Evolutionary conservation across 768 basidiomycete genomes (phyloP).

Genomic region (Rubroboletus pulcherrimus): DNA sequence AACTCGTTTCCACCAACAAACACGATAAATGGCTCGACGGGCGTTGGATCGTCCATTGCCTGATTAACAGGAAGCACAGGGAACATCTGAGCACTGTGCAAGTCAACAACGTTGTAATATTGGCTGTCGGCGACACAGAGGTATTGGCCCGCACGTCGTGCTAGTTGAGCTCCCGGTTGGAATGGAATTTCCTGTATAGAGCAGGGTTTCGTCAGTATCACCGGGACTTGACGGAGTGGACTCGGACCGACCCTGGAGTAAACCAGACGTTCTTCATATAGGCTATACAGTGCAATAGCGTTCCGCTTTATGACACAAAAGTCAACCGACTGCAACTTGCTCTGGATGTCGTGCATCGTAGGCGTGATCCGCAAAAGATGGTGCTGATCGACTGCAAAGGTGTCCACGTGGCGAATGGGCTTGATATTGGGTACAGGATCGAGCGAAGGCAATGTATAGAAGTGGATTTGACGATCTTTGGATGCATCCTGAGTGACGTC

Average conservation of each 20-base stretch:
- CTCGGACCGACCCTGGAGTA: slow-evolving; percentile 52
- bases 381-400: slow-evolving; percentile 79
- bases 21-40: slow-evolving; percentile 66
- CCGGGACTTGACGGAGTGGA: background rate
- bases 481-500: background rate
- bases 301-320: slow-evolving; percentile 71
- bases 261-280: slow-evolving; percentile 58
- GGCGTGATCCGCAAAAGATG: slow-evolving; percentile 54
- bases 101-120: slow-evolving; percentile 75
- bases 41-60: slow-evolving; percentile 39
- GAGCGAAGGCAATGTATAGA: slow-evolving; percentile 78
- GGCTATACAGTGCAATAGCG: slow-evolving; percentile 57
- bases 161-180: slow-evolving; percentile 52
- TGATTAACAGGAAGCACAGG: slow-evolving; percentile 81
- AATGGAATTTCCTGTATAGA: slow-evolving; percentile 64
- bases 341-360: slow-evolving; percentile 35
- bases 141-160: slow-evolving; percentile 56
- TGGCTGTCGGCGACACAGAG: slow-evolving; percentile 75
- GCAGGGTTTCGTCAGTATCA: background rate
- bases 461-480: slow-evolving; percentile 62
- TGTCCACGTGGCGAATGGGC: slow-evolving; percentile 75
- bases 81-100: slow-evolving; percentile 64
- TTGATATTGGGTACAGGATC: slow-evolving; percentile 67
- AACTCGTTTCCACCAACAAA: slow-evolving; percentile 79
- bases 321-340: slow-evolving; percentile 52